Evolutionary conservation across 148 eudicot genomes (phyloP), one percentile per base, ranked within the genome.

Genomic region (Talinum fruticosum): DNA sequence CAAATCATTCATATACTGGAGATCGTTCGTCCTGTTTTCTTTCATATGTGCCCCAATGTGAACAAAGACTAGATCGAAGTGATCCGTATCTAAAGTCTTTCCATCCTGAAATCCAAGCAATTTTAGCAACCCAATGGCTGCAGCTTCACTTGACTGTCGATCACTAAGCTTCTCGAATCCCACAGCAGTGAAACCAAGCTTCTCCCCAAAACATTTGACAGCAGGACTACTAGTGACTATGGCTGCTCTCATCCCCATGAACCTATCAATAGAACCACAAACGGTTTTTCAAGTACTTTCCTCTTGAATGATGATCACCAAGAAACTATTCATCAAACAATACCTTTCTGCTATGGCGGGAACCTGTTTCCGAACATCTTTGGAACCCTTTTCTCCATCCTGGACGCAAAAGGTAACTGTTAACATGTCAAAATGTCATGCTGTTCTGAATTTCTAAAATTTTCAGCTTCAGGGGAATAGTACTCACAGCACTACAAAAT

Each of bases 201-300:
- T 89, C 81, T 78, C 84, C 34, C 92, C 91, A 66, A 90, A 88
- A 70, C 81, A 76, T 76, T 78, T 83, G 81, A 89, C 75, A 64
- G 87, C 72, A 49, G 86, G 72, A 81, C 79, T 84, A 73, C 83
- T 71, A 29, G 99, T 85, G 51, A 92, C 70, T 57, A 95, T 36
- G 67, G 94, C 96, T 74, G 93, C 91, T 85, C 77, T 91, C 94
- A 95, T 90, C 61, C 97, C 97, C 99, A 92, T 92, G 83, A 95
- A 95, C 89, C 97, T 95, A 73, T 79, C 76, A 68, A 30, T 68
- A 37, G 69, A 76, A 69, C 37, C 80, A 34, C 10, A 57, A 51
- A 26, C 21, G 30, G 28, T 69, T 62, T 69, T 77, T 30, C 30
- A 68, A 47, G 33, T 10, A 28, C 34, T 35, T 14, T 47, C 61